Conservation (phyloP, 495 filamentous ascomycete species). For the Hyaloscypha variabilis region DNA sequence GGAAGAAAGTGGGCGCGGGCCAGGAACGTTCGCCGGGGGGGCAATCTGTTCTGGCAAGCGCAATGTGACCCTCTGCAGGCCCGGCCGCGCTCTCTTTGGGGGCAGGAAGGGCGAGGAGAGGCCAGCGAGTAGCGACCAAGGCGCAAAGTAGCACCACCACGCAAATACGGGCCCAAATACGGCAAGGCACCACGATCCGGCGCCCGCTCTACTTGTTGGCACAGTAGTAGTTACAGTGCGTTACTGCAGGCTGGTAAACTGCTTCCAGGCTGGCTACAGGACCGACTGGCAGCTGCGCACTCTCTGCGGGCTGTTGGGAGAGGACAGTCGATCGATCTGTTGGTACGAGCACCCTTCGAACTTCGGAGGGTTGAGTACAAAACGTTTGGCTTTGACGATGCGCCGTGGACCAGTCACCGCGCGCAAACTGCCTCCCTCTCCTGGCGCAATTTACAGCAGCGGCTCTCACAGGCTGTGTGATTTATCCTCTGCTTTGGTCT, state of each 20-base stretch:
- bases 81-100: background rate
- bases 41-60: background rate
- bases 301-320: background rate
- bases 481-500: background rate
- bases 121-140: background rate
- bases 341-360: background rate
- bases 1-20: background rate
- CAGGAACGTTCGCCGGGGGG: background rate
- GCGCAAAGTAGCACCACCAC: background rate
- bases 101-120: no score
- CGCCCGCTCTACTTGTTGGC: no score
- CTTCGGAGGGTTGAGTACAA: background rate
- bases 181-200: no score
- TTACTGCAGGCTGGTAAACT: background rate
- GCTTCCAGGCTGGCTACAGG: background rate
- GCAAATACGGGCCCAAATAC: background rate
- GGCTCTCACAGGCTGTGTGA: background rate
- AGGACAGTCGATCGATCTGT: background rate
- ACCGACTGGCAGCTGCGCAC: background rate
- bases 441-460: background rate
- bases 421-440: background rate
- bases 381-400: background rate
- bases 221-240: background rate
- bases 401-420: background rate
- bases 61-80: background rate